Conservation (phyloP, 1,284 basidiomycete genomes). For the Filobasidium uniguttulatum region DNA sequence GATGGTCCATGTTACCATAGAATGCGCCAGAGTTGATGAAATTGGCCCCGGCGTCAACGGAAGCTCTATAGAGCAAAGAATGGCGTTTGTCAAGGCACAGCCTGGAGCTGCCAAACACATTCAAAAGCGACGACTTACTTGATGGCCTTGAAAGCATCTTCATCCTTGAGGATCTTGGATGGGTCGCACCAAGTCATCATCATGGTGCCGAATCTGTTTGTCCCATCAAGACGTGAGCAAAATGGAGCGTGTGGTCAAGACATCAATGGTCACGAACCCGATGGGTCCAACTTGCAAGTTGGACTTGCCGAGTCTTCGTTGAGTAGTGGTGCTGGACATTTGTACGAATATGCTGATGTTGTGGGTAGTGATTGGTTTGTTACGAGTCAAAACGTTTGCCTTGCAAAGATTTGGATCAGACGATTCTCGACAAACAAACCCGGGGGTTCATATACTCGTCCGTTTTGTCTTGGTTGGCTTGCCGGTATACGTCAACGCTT, state of each 20-base stretch:
- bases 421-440: too few species aligned
- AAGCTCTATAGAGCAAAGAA: constrained; percentile 23
- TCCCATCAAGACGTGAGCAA: not conserved
- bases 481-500: too few species aligned
- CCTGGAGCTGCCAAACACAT: constrained; percentile 1
- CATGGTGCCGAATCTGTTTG: constrained; percentile 44
- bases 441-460: too few species aligned
- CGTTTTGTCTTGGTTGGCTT: too few species aligned
- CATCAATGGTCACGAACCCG: constrained; percentile 8
- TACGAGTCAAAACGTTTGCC: too few species aligned
- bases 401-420: too few species aligned
- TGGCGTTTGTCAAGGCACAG: not conserved
- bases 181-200: constrained; percentile 43
- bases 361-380: too few species aligned
- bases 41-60: constrained; percentile 45
- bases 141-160: constrained; percentile 49
- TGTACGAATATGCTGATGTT: too few species aligned
- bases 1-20: constrained; percentile 25
- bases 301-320: constrained; percentile 11
- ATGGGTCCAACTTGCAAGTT: constrained; percentile 16
- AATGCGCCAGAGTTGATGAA: constrained; percentile 33
- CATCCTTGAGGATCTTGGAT: constrained; percentile 39
- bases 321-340: constrained; percentile 13
- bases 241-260: not conserved
- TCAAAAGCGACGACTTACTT: constrained; percentile 30